Evolutionary conservation across 192 early-diverging fungal genomes (phyloP).

Genomic region (Haplosporangium gracile): DNA sequence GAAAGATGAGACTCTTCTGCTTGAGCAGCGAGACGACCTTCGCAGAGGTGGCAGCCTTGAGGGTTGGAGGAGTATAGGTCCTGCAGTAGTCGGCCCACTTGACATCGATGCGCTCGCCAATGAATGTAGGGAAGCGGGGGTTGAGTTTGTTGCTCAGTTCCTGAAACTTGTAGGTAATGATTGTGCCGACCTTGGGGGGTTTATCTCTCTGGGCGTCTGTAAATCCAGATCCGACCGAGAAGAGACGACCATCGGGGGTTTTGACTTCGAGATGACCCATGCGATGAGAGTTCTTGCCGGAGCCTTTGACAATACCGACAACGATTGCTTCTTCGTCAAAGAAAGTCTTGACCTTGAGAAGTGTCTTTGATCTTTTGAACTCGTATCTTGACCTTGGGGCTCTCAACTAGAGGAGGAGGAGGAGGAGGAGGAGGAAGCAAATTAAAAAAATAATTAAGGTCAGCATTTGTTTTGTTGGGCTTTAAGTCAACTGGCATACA

Average conservation of each 20-base stretch:
- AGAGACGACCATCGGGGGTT: slow-evolving; percentile 73
- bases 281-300: slow-evolving; percentile 67
- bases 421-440: neutral
- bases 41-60: slow-evolving; percentile 38
- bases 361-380: slow-evolving; percentile 63
- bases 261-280: slow-evolving; percentile 70
- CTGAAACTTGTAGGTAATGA: slow-evolving; percentile 65
- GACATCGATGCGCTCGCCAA: slow-evolving; percentile 57
- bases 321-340: slow-evolving; percentile 81
- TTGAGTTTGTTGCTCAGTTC: slow-evolving; percentile 57
- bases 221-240: slow-evolving; percentile 79
- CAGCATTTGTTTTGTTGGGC: neutral
- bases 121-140: slow-evolving; percentile 62
- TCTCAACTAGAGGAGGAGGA: slow-evolving; percentile 13
- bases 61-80: slow-evolving; percentile 38
- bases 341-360: slow-evolving; percentile 80
- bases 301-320: slow-evolving; percentile 66
- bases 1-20: slow-evolving; percentile 50
- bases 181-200: slow-evolving; percentile 65
- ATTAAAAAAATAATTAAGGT: neutral
- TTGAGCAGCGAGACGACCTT: slow-evolving; percentile 47
- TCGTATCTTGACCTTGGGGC: slow-evolving; percentile 48
- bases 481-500: neutral
- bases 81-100: slow-evolving; percentile 50
- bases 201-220: slow-evolving; percentile 67